Conservation (phyloP, 495 filamentous ascomycete species). For the Umbilicaria muhlenbergii region DNA sequence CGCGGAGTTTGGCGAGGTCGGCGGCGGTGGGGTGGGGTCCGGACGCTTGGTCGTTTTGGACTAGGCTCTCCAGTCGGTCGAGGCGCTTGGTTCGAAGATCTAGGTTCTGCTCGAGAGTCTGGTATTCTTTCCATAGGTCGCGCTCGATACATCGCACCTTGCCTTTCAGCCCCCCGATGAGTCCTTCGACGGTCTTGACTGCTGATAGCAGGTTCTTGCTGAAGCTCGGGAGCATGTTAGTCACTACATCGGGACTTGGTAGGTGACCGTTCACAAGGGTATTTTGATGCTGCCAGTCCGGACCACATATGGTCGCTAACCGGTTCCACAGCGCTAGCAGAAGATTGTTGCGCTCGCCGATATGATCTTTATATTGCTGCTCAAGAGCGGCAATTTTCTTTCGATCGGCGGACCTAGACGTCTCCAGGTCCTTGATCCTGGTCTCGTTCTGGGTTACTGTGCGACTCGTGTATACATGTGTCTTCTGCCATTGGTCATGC, state of each 20-base stretch:
- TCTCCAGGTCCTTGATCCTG: slow-evolving; percentile 72
- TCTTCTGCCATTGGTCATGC: slow-evolving; percentile 74
- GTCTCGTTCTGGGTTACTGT: slow-evolving; percentile 72
- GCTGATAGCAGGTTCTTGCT: slow-evolving; percentile 75
- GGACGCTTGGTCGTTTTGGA: slow-evolving; percentile 31
- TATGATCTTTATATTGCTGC: slow-evolving; percentile 64
- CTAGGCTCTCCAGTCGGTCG: slow-evolving; percentile 69
- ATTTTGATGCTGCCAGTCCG: slow-evolving; percentile 84
- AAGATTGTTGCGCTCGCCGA: slow-evolving; percentile 77
- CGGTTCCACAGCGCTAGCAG: slow-evolving; percentile 77
- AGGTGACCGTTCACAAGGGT: slow-evolving; percentile 76
- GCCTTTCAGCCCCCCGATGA: slow-evolving; percentile 64
- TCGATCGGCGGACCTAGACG: slow-evolving; percentile 51
- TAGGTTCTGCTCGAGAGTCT: slow-evolving; percentile 66
- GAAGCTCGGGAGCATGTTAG: slow-evolving; percentile 62
- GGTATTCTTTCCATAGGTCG: slow-evolving; percentile 80
- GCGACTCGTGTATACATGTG: slow-evolving; percentile 66
- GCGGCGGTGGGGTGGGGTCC: slow-evolving; percentile 25
- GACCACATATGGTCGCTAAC: slow-evolving; percentile 69
- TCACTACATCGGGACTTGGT: slow-evolving; percentile 65
- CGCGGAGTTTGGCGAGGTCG: slow-evolving; percentile 57
- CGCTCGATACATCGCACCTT: slow-evolving; percentile 74
- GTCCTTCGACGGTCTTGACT: slow-evolving; percentile 72
- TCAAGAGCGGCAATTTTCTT: slow-evolving; percentile 61
- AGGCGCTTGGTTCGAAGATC: slow-evolving; percentile 67